phyloP scores from a whole-genome alignment of 192 early-diverging fungal genomes.

The Linnemannia zychae region DNA sequence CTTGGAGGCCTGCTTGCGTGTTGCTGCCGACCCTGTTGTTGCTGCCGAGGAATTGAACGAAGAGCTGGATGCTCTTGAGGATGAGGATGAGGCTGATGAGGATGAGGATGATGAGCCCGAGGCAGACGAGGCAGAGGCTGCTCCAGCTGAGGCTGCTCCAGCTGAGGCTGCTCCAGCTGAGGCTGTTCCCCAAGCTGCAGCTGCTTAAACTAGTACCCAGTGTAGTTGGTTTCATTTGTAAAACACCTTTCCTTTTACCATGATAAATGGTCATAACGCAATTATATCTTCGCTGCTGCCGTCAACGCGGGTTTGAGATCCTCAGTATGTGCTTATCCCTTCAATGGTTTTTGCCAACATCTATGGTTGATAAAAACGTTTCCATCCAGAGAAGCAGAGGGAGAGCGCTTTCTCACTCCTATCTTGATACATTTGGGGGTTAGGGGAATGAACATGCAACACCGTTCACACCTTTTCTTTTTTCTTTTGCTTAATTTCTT shows the following conservation, averaged over 20 bases:
- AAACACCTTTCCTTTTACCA: not conserved
- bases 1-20: conserved; percentile 36
- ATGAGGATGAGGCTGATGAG: not conserved
- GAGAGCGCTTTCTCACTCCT: not conserved
- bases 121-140: not conserved
- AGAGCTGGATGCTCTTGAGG: conserved; percentile 16
- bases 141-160: not conserved
- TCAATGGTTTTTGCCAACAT: no score
- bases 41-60: conserved; percentile 31
- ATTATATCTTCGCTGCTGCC: no score
- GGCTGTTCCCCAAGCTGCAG: not conserved
- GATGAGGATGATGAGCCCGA: conserved; percentile 21
- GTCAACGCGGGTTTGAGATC: not conserved
- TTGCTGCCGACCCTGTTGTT: conserved; percentile 18
- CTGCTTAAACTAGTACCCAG: not conserved
- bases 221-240: not conserved
- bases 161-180: not conserved
- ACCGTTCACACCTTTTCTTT: not conserved
- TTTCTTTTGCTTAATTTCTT: not conserved
- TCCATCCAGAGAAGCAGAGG: no score
- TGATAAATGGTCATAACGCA: not conserved
- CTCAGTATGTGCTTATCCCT: not conserved
- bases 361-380: no score
- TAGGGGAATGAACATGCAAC: not conserved
- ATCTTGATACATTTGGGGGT: not conserved